Conservation (phyloP, 352 stramenopile species). For the Pythium sukuiense region DNA sequence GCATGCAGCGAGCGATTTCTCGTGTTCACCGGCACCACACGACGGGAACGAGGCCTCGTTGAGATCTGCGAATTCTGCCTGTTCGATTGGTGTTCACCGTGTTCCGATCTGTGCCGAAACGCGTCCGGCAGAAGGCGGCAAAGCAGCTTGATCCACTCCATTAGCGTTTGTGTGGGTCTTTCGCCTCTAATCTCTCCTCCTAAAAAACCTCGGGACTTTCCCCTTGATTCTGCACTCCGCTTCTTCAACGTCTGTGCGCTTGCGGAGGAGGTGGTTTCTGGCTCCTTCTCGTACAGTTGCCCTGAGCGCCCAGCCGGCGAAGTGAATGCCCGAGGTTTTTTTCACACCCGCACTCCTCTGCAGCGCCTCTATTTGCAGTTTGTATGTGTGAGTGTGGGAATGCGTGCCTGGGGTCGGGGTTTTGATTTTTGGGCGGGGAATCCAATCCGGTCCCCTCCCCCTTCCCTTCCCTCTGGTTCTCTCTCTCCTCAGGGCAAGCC, state of each 20-base stretch:
- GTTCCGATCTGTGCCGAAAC: slow-evolving; percentile 11
- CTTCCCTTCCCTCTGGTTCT: slow-evolving; percentile 2
- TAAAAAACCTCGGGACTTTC: slow-evolving; percentile 42
- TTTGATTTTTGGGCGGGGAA: slow-evolving; percentile 32
- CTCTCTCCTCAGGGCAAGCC: slow-evolving; percentile 7
- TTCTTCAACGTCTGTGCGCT: slow-evolving; percentile 39
- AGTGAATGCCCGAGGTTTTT: slow-evolving; percentile 36
- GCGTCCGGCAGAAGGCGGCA: background rate
- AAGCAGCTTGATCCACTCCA: slow-evolving; percentile 18
- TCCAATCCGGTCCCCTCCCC: slow-evolving; percentile 22
- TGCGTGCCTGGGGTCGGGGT: slow-evolving; percentile 19
- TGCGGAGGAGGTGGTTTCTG: slow-evolving; percentile 31
- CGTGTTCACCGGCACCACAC: background rate
- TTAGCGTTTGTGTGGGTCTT: slow-evolving; percentile 27
- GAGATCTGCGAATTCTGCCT: slow-evolving; percentile 5
- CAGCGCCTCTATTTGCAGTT: slow-evolving; percentile 17
- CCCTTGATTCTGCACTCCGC: slow-evolving; percentile 39
- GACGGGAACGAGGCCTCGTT: slow-evolving; percentile 11
- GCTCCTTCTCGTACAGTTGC: slow-evolving; percentile 35
- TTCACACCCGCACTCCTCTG: background rate
- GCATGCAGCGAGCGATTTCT: background rate
- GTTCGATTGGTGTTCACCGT: slow-evolving; percentile 23
- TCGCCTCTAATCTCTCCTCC: slow-evolving; percentile 27
- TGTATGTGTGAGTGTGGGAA: slow-evolving; percentile 28
- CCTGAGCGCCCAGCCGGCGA: slow-evolving; percentile 14